Percentiles rank a stretch among this genome's conserved stretches.
phyloP scores from a whole-genome alignment of 2,329 filamentous ascomycete genomes.

The Allantophomopsis lycopodina region DNA sequence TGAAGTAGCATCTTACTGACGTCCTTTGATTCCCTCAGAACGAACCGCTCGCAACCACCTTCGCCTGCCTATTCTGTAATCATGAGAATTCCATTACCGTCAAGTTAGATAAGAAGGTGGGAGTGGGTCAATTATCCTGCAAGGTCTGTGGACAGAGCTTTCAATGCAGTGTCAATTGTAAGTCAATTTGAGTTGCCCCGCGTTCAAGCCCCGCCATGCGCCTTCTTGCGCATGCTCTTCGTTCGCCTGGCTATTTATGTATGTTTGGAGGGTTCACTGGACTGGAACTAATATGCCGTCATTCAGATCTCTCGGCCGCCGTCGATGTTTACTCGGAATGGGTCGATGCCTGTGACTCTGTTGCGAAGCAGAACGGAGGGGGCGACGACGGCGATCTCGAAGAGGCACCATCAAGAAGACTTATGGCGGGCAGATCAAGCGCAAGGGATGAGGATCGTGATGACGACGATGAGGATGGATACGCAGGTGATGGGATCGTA shows the following conservation, averaged over 20 bases:
- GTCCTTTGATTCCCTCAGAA: slow-evolving; percentile 26
- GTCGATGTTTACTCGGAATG: slow-evolving; percentile 97
- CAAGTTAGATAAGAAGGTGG: slow-evolving; percentile 86
- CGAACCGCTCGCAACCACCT: slow-evolving; percentile 66
- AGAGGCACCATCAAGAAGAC: slow-evolving; percentile 8
- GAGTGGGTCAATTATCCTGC: slow-evolving; percentile 74
- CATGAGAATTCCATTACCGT: slow-evolving; percentile 87
- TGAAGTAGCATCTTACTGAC: background rate
- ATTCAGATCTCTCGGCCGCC: slow-evolving; percentile 67
- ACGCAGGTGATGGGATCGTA: slow-evolving; percentile 37
- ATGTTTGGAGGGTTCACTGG: no score
- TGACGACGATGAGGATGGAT: slow-evolving; percentile 36
- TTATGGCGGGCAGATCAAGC: slow-evolving; percentile 13
- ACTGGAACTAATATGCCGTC: slow-evolving; percentile 4
- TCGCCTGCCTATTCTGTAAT: slow-evolving; percentile 97
- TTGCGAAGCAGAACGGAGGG: slow-evolving; percentile 45
- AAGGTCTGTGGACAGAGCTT: slow-evolving; percentile 91
- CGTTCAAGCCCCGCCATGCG: no score
- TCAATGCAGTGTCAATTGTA: slow-evolving; percentile 87
- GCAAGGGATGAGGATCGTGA: slow-evolving; percentile 20
- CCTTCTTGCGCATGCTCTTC: no score
- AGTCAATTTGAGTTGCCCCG: slow-evolving; percentile 15
- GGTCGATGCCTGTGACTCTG: slow-evolving; percentile 83
- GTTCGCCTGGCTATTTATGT: no score
- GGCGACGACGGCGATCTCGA: slow-evolving; percentile 15